Base-by-base conservation (phyloP, 2,329 filamentous ascomycete genomes). In the Fusarium tricinctum region DNA sequence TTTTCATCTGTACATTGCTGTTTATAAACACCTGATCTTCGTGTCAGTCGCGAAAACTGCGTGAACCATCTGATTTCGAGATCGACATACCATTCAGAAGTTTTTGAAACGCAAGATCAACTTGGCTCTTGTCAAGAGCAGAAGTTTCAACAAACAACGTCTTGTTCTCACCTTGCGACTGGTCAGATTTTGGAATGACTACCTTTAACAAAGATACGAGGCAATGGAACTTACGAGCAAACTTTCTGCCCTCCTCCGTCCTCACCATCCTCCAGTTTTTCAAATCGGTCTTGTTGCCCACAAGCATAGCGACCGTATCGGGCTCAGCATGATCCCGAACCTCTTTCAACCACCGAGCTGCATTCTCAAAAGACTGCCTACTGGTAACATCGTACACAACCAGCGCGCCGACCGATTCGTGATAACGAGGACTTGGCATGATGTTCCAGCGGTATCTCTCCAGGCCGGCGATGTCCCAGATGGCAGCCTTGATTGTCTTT, bases 231-330 rank as follows among this genome's bases (percentile, higher is more conserved):
- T 10, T 56, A 63, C 59, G n/a, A 7, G 59, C 59, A 23, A 63
- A 63, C 4, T 22, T 12, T 14, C 12, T 38, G 2, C 28, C 59
- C 6, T 63, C 59, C 3, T 43, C 58, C 2, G 42, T 19, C 4
- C 17, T 39, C 2, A 63, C 59, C 14, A 2, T 49, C 19, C 15
- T 63, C 35, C 35, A 10, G 26, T 47, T 28, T 1, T 20, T 28
- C 8, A 63, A 10, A 2, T 63, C 59, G 6, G 17, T 48, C 38
- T 63, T 63, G 7, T 56, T 63, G 2, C 59, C 59, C 2, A 63
- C 43, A 12, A 63, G 30, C 48, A 56, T 48, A 4, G 47, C 4
- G 1, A 32, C 23, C 4, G 56, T 38, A 2, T 19, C 59, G 17
- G 42, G 22, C 0, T 63, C 59, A 8, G 32, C 35, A 4, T 63